Evolutionary conservation across 768 basidiomycete species (phyloP).

Genomic region (Agrocybe praecox): DNA sequence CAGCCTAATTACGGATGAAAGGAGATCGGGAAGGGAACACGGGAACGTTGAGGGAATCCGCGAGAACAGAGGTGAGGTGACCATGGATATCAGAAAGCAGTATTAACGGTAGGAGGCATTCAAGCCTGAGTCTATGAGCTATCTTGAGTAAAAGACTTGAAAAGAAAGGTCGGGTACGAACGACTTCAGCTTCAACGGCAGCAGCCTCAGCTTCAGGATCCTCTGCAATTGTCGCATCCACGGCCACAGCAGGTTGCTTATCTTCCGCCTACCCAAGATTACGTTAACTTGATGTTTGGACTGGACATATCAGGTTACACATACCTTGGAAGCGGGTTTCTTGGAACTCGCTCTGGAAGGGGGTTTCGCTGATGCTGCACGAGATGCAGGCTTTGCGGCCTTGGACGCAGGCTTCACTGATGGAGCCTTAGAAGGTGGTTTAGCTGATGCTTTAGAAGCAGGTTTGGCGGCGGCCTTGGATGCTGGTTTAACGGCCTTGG

Average conservation of each 20-base stretch:
- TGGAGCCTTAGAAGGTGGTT: constrained; percentile 41
- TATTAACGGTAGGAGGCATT: neutral
- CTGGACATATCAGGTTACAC: constrained; percentile 14
- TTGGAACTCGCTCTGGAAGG: constrained; percentile 59
- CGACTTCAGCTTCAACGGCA: constrained; percentile 24
- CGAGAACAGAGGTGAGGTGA: neutral
- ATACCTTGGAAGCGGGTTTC: constrained; percentile 67
- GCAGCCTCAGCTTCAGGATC: constrained; percentile 50
- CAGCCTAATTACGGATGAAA: constrained; percentile 11
- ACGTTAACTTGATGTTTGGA: constrained; percentile 20
- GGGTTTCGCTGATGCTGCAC: constrained; percentile 49
- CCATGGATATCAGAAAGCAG: constrained; percentile 3
- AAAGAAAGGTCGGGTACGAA: neutral
- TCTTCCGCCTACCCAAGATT: constrained; percentile 34
- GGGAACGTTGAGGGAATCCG: neutral
- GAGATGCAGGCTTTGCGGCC: constrained; percentile 46
- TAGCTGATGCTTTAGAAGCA: constrained; percentile 40
- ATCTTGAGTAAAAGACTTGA: no score
- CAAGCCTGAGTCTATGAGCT: neutral
- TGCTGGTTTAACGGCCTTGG: constrained; percentile 42
- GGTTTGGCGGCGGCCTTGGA: constrained; percentile 48
- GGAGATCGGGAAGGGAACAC: constrained; percentile 3
- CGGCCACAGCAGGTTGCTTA: constrained; percentile 38
- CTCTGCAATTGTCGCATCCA: constrained; percentile 55
- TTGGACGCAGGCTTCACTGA: constrained; percentile 47